Conservation (phyloP, 345 rosid species). For the Eucalyptus regnans region DNA sequence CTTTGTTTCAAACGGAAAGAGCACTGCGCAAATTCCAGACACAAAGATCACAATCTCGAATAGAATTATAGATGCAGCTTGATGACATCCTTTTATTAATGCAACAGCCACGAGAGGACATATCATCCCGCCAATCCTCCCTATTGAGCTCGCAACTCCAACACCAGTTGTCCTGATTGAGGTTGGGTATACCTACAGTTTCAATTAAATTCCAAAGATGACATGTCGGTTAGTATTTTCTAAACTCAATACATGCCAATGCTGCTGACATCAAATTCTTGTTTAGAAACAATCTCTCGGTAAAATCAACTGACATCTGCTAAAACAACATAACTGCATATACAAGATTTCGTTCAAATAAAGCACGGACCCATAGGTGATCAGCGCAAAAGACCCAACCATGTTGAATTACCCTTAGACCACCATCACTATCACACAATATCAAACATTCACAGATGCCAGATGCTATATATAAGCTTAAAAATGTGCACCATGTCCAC, state of each 20-base stretch:
- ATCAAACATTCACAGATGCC: background rate
- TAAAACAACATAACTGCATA: background rate
- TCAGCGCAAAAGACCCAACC: background rate
- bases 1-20: conserved; percentile 76
- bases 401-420: background rate
- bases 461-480: background rate
- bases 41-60: conserved; percentile 46
- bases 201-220: background rate
- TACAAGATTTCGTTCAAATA: background rate
- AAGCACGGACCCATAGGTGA: background rate
- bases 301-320: background rate
- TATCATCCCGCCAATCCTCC: conserved; percentile 86
- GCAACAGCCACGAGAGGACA: conserved; percentile 88
- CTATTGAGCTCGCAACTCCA: conserved; percentile 79
- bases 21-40: conserved; percentile 54
- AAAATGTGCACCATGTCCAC: background rate
- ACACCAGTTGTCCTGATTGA: conserved; percentile 84
- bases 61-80: conserved; percentile 45
- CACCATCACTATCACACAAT: background rate
- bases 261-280: background rate
- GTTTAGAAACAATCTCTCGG: background rate
- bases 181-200: conserved; percentile 69
- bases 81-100: conserved; percentile 78
- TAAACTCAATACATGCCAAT: background rate
- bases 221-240: background rate